Base-by-base conservation (phyloP, 1,139 yeast genomes). In the Wickerhamomyces sp. region DNA sequence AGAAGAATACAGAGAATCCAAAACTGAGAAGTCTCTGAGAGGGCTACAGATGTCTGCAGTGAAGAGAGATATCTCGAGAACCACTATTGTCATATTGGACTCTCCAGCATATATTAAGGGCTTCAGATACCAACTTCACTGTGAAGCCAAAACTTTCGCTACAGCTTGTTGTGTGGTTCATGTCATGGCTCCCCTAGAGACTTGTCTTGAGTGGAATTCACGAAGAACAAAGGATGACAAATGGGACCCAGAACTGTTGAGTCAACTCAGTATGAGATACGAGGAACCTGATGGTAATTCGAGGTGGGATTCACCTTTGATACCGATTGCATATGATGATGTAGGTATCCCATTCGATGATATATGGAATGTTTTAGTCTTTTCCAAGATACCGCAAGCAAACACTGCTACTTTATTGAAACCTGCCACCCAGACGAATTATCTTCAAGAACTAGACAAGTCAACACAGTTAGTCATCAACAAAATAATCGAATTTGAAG, bases 301-400 rank as follows among this genome's bases (percentile, higher is more conserved):
- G 25, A 66, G 96, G 41, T 91, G 98, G 98, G 99, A 91, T 55
- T 78, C 95, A 5, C 99, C 99, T 3, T 62, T 89, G 42, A 82
- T 87, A 55, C 76, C 86, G 0, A 59, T 86, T 2, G 72, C 79
- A 3, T 72, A 78, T 28, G 78, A 75, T 30, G 79, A 78, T 40
- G 64, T 62, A n/a, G 57, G 62, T 6, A 51, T 84, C 12, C 87
- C 89, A 1, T 59, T 75, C 11, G 81, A 80, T 5, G 84, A 76
- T 16, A 70, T 88, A 4, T 85, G 93, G 89, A 75, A 75, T 37
- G 73, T 81, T 0, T 56, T 86, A 16, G 82, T 81, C 16, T 65
- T 78, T 38, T 68, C 70, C 36, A 72, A 74, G 54, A 76, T 86
- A 1, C 76, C 69, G 55, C 60, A 79, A 17, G 89, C 95, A 4